These are phyloP conservation scores for Plantago major DNA, from an alignment of 257 asterid genomes.

Conservation along the genomic window DNA sequence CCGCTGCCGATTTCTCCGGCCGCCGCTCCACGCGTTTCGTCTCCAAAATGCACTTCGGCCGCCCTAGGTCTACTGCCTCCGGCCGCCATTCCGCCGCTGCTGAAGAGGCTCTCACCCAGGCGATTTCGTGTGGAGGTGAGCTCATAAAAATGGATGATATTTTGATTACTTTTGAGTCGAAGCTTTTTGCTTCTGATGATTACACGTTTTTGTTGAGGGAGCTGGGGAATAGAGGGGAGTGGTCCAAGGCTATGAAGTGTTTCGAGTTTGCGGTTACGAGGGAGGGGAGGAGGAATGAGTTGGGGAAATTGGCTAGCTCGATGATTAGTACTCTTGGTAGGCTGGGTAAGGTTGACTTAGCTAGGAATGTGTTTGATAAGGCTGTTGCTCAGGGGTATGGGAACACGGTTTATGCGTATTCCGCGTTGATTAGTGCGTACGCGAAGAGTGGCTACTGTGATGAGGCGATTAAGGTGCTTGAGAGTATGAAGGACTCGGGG, in stretches of 20 bases:
- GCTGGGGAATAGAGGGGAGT: constrained; percentile 83
- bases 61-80: constrained; percentile 51
- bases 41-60: constrained; percentile 85
- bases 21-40: constrained; percentile 82
- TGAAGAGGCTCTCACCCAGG: constrained; percentile 55
- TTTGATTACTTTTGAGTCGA: constrained; percentile 41
- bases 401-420: constrained; percentile 76
- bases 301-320: constrained; percentile 76
- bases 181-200: constrained; percentile 65
- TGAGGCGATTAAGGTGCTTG: constrained; percentile 67
- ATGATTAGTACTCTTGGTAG: constrained; percentile 95
- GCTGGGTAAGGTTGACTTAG: constrained; percentile 76
- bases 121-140: constrained; percentile 33
- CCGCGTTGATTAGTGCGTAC: constrained; percentile 80
- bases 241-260: constrained; percentile 59
- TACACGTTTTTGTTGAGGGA: constrained; percentile 68
- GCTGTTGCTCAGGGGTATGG: constrained; percentile 76
- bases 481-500: constrained; percentile 68
- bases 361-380: constrained; percentile 57
- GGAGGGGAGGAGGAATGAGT: constrained; percentile 53
- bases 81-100: constrained; percentile 72
- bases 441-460: constrained; percentile 83
- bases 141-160: constrained; percentile 31
- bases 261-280: constrained; percentile 67
- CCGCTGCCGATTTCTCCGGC: constrained; percentile 69